phyloP scores from a whole-genome alignment of 139 green algal genomes.

The Zygnema cylindricum region DNA sequence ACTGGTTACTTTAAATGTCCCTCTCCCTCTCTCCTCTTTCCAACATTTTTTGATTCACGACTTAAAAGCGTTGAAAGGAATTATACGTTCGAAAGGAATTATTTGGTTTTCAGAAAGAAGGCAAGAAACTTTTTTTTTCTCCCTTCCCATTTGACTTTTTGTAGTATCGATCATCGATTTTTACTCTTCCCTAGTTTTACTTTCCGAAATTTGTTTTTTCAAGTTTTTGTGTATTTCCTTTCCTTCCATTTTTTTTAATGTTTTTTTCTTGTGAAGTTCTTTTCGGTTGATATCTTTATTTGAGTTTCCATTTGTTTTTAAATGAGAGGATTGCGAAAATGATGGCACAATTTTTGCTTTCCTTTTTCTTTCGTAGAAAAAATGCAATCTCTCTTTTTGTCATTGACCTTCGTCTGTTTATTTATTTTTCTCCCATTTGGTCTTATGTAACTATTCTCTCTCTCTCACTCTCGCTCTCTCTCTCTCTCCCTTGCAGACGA shows the following conservation, averaged over 20 bases:
- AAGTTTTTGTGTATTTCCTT: too few relatives aligned
- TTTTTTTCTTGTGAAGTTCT: too few relatives aligned
- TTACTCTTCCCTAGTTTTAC: too few relatives aligned
- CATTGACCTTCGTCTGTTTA: neutral
- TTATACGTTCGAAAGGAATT: conserved; percentile 52
- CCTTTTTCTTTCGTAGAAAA: too few relatives aligned
- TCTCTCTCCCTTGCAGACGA: neutral
- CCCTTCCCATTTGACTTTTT: neutral
- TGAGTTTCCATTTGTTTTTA: too few relatives aligned
- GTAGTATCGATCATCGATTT: too few relatives aligned
- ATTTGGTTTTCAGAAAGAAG: conserved; percentile 36
- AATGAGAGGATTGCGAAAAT: too few relatives aligned
- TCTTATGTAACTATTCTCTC: neutral
- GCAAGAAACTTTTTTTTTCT: neutral
- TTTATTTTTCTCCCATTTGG: neutral
- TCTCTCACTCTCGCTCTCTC: neutral
- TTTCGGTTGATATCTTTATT: too few relatives aligned
- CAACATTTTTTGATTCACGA: conserved; percentile 34
- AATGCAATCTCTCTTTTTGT: neutral
- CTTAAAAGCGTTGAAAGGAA: conserved; percentile 12
- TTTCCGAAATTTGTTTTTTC: too few relatives aligned
- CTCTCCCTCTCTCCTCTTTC: conserved; percentile 13
- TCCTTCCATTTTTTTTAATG: too few relatives aligned
- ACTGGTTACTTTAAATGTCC: neutral
- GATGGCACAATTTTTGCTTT: too few relatives aligned